Conservation (phyloP, 2,329 filamentous ascomycete genomes). For the Neocatenulostroma microsporum region DNA sequence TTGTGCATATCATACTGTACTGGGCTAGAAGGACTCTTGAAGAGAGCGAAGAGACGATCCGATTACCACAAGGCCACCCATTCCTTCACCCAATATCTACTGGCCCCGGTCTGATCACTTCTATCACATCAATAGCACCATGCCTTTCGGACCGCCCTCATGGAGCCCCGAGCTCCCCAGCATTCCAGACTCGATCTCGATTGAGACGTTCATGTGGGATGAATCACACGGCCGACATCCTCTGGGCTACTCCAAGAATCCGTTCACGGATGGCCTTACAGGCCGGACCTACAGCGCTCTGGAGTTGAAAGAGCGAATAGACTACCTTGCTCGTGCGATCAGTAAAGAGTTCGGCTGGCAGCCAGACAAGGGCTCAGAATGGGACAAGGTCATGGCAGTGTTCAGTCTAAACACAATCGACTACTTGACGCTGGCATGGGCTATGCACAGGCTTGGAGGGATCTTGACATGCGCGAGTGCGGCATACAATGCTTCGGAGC, state of each 20-base stretch:
- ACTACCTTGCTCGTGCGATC: constrained; percentile 60
- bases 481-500: not conserved
- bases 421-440: not conserved
- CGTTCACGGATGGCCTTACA: constrained; percentile 69
- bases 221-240: constrained; percentile 62
- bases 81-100: too few relatives aligned
- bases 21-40: too few relatives aligned
- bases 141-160: constrained; percentile 53
- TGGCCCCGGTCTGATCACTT: not conserved
- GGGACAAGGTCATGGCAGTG: constrained; percentile 52
- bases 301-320: constrained; percentile 59
- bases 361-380: constrained; percentile 63
- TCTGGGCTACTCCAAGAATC: constrained; percentile 55
- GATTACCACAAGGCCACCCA: too few relatives aligned
- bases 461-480: not conserved
- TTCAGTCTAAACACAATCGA: constrained; percentile 3
- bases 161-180: constrained; percentile 57
- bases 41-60: too few relatives aligned
- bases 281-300: constrained; percentile 52
- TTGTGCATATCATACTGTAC: too few relatives aligned
- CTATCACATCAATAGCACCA: constrained; percentile 16
- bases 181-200: constrained; percentile 64
- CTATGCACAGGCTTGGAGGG: not conserved
- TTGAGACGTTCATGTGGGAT: constrained; percentile 69
- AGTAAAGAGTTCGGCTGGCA: constrained; percentile 63